Conservation (phyloP, 768 basidiomycete species). For the Antrodiella citrinella region DNA sequence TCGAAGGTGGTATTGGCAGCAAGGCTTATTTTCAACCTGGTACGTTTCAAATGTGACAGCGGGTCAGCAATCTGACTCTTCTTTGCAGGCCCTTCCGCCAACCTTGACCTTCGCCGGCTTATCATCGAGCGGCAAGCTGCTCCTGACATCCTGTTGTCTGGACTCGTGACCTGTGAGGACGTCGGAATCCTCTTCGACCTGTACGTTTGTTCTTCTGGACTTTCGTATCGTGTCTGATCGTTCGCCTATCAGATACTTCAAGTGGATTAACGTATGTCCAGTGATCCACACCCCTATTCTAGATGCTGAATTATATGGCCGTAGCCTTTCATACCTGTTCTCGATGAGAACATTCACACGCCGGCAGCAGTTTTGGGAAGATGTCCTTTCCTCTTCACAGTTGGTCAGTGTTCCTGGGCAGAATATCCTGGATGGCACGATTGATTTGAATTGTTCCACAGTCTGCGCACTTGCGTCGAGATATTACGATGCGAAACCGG, state of each 20-base stretch:
- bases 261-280: conserved; percentile 41
- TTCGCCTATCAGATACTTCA: conserved; percentile 35
- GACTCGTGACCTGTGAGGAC: conserved; percentile 23
- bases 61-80: conserved; percentile 10
- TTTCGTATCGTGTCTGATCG: background rate
- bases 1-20: conserved; percentile 12
- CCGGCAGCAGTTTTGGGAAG: conserved; percentile 44
- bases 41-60: conserved; percentile 3
- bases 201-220: conserved; percentile 12
- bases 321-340: conserved; percentile 49
- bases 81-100: conserved; percentile 20
- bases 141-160: conserved; percentile 24
- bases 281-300: background rate
- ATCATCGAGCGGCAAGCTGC: conserved; percentile 25
- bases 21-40: conserved; percentile 18
- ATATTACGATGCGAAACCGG: conserved; percentile 48
- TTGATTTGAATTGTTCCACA: conserved; percentile 16
- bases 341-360: conserved; percentile 50
- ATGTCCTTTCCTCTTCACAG: conserved; percentile 53
- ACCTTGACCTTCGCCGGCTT: conserved; percentile 24
- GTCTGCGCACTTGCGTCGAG: conserved; percentile 67
- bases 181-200: conserved; percentile 22
- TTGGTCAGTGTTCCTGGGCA: conserved; percentile 33
- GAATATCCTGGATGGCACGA: background rate
- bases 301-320: background rate